phyloP scores from a whole-genome alignment of 345 rosid species.

The Gossypium arboreum region DNA sequence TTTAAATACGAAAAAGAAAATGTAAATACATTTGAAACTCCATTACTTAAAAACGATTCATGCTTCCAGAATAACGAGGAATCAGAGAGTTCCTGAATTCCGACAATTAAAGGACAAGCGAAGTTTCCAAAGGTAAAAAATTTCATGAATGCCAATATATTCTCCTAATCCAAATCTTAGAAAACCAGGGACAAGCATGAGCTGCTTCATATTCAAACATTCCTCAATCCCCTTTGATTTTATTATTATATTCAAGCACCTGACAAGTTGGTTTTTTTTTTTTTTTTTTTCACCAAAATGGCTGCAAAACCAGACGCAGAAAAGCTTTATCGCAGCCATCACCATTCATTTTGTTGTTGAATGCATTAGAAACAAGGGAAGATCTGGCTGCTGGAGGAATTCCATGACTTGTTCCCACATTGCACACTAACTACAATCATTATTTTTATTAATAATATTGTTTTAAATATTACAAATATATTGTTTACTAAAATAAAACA shows the following conservation, averaged over 20 bases:
- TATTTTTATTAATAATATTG: no score
- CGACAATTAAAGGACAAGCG: neutral
- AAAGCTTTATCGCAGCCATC: neutral
- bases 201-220: neutral
- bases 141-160: no score
- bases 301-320: neutral
- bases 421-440: no score
- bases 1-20: no score
- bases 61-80: no score
- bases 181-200: neutral
- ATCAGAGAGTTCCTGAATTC: neutral
- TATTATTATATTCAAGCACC: neutral
- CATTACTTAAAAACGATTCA: no score
- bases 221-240: neutral
- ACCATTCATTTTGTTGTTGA: neutral
- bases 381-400: no score
- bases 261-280: neutral
- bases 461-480: no score
- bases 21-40: no score
- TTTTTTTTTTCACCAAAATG: neutral
- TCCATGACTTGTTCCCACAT: neutral
- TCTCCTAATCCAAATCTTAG: neutral
- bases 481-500: no score
- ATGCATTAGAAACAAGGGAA: neutral
- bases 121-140: neutral